Base-by-base conservation (phyloP, 108 stramenopile genomes). In the Pseudonitzschia delicatissima region DNA sequence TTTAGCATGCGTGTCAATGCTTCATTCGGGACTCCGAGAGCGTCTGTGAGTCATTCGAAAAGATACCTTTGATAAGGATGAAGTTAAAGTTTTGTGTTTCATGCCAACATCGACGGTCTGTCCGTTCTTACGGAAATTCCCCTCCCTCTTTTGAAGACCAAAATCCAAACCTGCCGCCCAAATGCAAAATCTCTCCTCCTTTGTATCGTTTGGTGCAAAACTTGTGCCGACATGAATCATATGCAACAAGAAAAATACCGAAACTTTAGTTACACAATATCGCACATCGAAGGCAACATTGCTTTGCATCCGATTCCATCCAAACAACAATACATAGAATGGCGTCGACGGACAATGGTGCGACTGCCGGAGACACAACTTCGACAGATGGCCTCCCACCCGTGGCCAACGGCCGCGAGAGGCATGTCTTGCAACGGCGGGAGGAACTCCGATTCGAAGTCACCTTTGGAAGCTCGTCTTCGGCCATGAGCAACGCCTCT, bases 391-490 rank as follows among this genome's bases (percentile, higher is more conserved):
- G 34, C n/a, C 45, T 40, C 17, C 39, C 67, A 25, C 53, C 66
- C 13, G 60, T 66, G 26, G 20, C n/a, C 23, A 21, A 18, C 5
- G 35, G 42, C 20, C 62, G 79, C 23, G 74, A 81, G 48, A 69
- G 81, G 6, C 77, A 85, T 50, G 55, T 68, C 34, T 44, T 85
- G 5, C 53, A 64, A 50, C 63, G 80, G 8, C 77, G 74, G 33
- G 76, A 79, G 49, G 84, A 85, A 63, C 51, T 85, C 21, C 84
- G 84, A 6, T 62, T 85, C 23, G 84, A 82, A 74, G 76, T 82
- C 1, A 58, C 81, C 60, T 81, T 76, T 76, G 63, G 63, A 2
- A 45, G 31, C 12, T 44, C 62, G 28, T 33, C 63, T 29, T 34
- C 27, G 6, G 64, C 50, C 33, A 49, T 55, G 44, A 35, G 36